Evolutionary conservation across 805 yeast genomes (phyloP).

Genomic region (Priceomyces fermenticarens): DNA sequence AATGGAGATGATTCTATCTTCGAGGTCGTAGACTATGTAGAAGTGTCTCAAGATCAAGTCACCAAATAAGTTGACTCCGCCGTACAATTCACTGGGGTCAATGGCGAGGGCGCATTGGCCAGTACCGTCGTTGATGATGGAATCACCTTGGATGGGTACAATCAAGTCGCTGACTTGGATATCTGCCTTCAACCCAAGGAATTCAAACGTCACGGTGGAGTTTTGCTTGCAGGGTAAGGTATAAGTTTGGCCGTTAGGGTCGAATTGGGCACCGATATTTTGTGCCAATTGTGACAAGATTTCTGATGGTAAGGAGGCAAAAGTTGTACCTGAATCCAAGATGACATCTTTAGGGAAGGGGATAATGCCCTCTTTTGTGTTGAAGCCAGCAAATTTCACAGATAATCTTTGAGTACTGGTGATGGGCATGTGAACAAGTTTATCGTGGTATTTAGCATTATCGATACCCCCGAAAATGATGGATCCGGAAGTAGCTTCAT

Average conservation of each 20-base stretch:
- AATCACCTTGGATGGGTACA: conserved; percentile 13
- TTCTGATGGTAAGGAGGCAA: conserved; percentile 41
- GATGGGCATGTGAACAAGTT: conserved; percentile 20
- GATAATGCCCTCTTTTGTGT: not conserved
- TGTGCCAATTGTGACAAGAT: conserved; percentile 27
- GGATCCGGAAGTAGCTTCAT: conserved; percentile 24
- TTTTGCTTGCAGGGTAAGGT: conserved; percentile 13
- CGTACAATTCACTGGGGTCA: conserved; percentile 6
- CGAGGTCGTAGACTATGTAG: conserved; percentile 24
- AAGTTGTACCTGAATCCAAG: conserved; percentile 35
- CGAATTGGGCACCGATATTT: conserved; percentile 20
- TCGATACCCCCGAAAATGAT: conserved; percentile 44
- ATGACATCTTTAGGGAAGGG: conserved; percentile 1
- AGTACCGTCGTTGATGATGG: conserved; percentile 12
- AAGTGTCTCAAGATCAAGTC: conserved; percentile 24
- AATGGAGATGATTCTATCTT: conserved; percentile 19
- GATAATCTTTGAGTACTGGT: not conserved
- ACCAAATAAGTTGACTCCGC: conserved; percentile 20
- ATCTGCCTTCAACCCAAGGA: conserved; percentile 27
- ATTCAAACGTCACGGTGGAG: conserved; percentile 23
- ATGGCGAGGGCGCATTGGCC: conserved; percentile 18
- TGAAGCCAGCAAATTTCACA: not conserved
- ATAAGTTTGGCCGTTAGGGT: conserved; percentile 11
- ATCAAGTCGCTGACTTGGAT: conserved; percentile 42
- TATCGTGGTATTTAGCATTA: conserved; percentile 36